Conservation (phyloP, 106 monocot species). For the Phalaenopsis equestris region DNA sequence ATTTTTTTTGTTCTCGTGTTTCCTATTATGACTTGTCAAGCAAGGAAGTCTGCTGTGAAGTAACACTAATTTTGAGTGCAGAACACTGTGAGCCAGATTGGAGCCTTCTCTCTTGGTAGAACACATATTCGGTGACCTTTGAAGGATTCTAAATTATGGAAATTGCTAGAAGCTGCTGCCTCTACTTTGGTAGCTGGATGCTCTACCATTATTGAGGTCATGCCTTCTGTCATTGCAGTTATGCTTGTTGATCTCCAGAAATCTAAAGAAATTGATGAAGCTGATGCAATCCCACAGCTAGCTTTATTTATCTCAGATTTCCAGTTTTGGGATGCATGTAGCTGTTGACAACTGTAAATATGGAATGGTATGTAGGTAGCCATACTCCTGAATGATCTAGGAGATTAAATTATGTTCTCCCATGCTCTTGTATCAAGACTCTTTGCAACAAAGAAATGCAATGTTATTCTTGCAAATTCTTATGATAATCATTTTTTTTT, state of each 20-base stretch:
- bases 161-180: neutral
- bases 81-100: constrained; percentile 16
- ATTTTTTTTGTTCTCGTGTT: neutral
- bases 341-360: neutral
- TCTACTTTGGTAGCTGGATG: neutral
- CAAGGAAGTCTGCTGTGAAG: neutral
- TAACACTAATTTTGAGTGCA: constrained; percentile 7
- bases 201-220: neutral
- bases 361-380: neutral
- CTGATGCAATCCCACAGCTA: neutral
- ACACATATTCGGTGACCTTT: constrained; percentile 20
- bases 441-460: neutral
- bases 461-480: neutral
- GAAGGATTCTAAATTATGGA: neutral
- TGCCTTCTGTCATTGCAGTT: neutral
- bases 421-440: neutral
- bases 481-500: neutral
- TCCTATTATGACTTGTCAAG: neutral
- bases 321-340: constrained; percentile 3
- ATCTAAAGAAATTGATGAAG: neutral
- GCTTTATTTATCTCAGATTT: constrained; percentile 2
- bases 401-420: neutral
- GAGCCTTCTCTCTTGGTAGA: constrained; percentile 21
- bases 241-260: neutral
- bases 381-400: neutral